phyloP scores from a whole-genome alignment of 148 eudicot genomes.

The Diospyros lotus region DNA sequence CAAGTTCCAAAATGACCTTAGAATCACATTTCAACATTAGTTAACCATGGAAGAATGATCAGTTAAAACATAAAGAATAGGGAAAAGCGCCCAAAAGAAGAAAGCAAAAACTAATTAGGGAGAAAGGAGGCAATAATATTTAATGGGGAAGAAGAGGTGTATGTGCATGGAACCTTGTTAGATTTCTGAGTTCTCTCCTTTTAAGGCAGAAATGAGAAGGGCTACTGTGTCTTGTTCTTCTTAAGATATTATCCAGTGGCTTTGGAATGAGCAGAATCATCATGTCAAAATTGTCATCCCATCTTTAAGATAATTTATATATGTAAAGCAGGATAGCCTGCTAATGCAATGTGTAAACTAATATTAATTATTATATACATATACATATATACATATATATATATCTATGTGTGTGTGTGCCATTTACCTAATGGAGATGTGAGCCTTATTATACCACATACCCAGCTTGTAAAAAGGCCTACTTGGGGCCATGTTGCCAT shows the following conservation, averaged over 20 bases:
- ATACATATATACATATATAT: not conserved
- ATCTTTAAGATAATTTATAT: constrained; percentile 5
- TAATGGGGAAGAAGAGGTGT: constrained; percentile 16
- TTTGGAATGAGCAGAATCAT: constrained; percentile 21
- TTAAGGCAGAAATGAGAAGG: constrained; percentile 15
- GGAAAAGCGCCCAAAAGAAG: too few species aligned
- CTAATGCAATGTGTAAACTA: not conserved
- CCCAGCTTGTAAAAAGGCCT: constrained; percentile 4
- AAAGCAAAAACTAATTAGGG: not conserved
- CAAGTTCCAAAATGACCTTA: not conserved
- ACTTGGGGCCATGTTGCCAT: not conserved
- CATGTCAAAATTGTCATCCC: constrained; percentile 12
- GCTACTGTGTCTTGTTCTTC: constrained; percentile 4
- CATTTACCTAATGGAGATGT: not conserved
- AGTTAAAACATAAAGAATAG: too few species aligned
- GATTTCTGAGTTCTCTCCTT: constrained; percentile 20
- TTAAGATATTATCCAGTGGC: constrained; percentile 10
- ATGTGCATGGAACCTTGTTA: constrained; percentile 25
- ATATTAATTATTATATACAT: not conserved
- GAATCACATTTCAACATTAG: not conserved
- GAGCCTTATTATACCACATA: constrained; percentile 7
- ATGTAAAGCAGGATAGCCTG: not conserved
- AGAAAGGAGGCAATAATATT: not conserved
- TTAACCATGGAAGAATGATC: too few species aligned
- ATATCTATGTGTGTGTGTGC: not conserved